Evolutionary conservation across 257 asterid species (phyloP), one percentile per base, ranked within the genome.

Genomic region (Fraxinus anomala): DNA sequence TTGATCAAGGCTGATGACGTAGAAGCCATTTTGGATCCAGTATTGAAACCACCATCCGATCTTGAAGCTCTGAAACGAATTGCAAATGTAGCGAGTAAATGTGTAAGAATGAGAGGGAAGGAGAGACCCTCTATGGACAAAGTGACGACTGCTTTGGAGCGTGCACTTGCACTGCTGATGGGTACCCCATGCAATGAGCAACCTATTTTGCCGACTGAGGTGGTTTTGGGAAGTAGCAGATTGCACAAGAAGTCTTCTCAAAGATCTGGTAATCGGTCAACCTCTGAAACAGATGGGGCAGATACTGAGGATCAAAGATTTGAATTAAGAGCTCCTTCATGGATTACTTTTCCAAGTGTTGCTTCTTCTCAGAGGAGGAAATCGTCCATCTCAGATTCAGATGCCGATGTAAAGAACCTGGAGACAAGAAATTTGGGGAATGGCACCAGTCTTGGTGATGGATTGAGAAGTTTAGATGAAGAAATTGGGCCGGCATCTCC

Each of bases 401-500:
- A 94, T 56, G 81, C 88, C 23, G 98, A 90, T 36, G 92, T 87
- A 23, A 90, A 89, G 81, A 88, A 86, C 31, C 67, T 78, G 67
- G 98, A 88, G 40, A 56, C 33, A 40, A 88, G 81, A 66, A 89
- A 87, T 54, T 75, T 19, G 28, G 94, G 87, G n/a, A 83, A 83
- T 70, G 90, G 81, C 68, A 69, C 73, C 0, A 79, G 24, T 21
- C 83, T 33, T 67, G 92, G 90, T 44, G 97, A 91, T 75, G 95
- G 84, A 1, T 71, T 90, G 84, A 86, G 90, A 77, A 90, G 94
- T 83, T 85, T 87, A 70, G 95, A 90, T 13, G 97, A 92, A 86
- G 98, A 94, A 89, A 94, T 92, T 28, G 93, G 89, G 5, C 98
- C 98, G 0, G 97, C 98, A 74, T 92, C 97, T 17, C 97, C 98